Conservation (phyloP, 805 yeast species). For the Ogataea pilisensis region DNA sequence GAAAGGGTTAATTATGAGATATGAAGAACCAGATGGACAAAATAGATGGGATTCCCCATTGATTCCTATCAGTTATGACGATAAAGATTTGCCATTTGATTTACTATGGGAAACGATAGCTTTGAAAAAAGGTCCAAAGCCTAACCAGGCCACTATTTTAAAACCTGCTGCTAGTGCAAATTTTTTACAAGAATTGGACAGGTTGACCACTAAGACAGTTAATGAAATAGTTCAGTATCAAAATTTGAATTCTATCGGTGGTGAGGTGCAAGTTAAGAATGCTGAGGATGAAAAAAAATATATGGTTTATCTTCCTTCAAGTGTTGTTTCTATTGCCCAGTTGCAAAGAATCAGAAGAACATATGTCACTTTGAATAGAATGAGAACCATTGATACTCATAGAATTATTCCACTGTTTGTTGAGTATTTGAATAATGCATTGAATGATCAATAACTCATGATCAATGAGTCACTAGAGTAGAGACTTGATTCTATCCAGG, state of each 20-base stretch:
- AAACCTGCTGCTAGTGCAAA: slow-evolving; percentile 76
- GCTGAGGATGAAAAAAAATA: slow-evolving; percentile 34
- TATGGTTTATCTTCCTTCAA: slow-evolving; percentile 55
- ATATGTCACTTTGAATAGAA: slow-evolving; percentile 73
- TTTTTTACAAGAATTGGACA: slow-evolving; percentile 75
- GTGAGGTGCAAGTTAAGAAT: slow-evolving; percentile 40
- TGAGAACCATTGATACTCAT: slow-evolving; percentile 66
- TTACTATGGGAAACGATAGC: slow-evolving; percentile 64
- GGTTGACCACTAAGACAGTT: slow-evolving; percentile 61
- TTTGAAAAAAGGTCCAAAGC: slow-evolving; percentile 59
- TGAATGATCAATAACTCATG: slow-evolving; percentile 31
- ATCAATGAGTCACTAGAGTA: too few species aligned
- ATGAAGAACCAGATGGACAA: slow-evolving; percentile 86
- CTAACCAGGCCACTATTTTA: slow-evolving; percentile 79
- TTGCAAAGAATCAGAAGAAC: slow-evolving; percentile 81
- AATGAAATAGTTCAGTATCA: slow-evolving; percentile 60
- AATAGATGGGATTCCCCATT: slow-evolving; percentile 94
- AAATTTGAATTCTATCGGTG: slow-evolving; percentile 46
- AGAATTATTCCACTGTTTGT: slow-evolving; percentile 71
- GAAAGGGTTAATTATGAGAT: slow-evolving; percentile 71
- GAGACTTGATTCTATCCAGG: too few species aligned
- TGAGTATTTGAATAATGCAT: slow-evolving; percentile 68
- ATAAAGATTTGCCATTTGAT: slow-evolving; percentile 53
- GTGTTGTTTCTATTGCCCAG: slow-evolving; percentile 63
- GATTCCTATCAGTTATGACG: slow-evolving; percentile 60